Evolutionary conservation across 345 rosid genomes (phyloP).

Genomic region (Salix suchowensis): DNA sequence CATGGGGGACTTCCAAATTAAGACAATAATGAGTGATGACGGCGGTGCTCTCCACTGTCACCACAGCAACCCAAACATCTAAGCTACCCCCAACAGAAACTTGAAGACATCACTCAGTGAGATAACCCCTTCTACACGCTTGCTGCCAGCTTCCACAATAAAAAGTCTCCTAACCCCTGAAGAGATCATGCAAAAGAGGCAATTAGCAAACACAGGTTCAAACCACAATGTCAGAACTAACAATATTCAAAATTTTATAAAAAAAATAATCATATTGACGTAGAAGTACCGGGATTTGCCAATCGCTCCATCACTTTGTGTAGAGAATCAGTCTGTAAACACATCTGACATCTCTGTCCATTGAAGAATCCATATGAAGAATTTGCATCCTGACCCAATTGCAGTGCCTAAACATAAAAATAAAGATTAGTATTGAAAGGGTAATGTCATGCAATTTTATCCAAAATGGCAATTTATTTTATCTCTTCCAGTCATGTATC

Average conservation of each 20-base stretch:
- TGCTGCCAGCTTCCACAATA: conserved; percentile 82
- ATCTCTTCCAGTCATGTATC: not conserved
- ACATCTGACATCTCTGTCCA: conserved; percentile 83
- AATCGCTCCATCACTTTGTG: conserved; percentile 81
- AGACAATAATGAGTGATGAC: conserved; percentile 14
- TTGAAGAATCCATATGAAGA: conserved; percentile 42
- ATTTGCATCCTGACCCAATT: conserved; percentile 67
- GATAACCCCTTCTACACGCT: conserved; percentile 79
- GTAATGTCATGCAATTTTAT: not conserved
- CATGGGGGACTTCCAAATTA: conserved; percentile 17
- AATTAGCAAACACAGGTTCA: not conserved
- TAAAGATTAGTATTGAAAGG: not conserved
- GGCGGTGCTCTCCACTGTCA: conserved; percentile 16
- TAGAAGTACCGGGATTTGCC: conserved; percentile 55
- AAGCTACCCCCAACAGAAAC: conserved; percentile 48
- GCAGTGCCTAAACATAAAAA: conserved; percentile 50
- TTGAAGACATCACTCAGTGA: conserved; percentile 66
- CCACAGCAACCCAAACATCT: not conserved
- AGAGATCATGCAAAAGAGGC: conserved; percentile 3
- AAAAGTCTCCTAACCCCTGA: conserved; percentile 68
- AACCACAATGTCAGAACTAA: not conserved
- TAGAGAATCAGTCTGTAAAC: conserved; percentile 69
- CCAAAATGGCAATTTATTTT: not conserved
- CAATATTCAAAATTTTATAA: no score
- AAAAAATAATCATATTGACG: not conserved